Base-by-base conservation (phyloP, 139 green algal genomes). In the Micractinium conductrix region DNA sequence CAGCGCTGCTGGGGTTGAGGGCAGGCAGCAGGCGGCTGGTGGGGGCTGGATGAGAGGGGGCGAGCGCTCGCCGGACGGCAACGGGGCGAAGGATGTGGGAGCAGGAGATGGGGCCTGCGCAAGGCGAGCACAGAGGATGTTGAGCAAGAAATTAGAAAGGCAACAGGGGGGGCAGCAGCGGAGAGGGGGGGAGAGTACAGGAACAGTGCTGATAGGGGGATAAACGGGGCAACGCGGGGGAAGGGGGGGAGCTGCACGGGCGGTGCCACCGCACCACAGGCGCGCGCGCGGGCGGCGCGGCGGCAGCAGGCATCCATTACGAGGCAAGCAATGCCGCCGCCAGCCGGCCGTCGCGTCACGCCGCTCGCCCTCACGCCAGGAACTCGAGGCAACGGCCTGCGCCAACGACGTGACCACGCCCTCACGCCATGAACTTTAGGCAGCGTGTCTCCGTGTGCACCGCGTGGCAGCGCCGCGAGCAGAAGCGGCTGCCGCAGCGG, bases 401-500 rank as follows among this genome's bases (percentile, higher is more conserved):
- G 10, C 12, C 48, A 24, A 16, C 16, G 48, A 16, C 16, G 48
- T 16, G 48, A 58, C 48, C 12, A 58, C 12, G 48, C 12, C 48
- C 33, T 87, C 78, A 89, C 0, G 67, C 79, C 37, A 90, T 91
- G 80, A 97, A 97, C 78, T 97, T 98, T 33, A 97, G 88, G 89
- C 95, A 98, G 16, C 94, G 88, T 1, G 94, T 97, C 63, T 98
- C 94, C 4, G 87, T 87, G 85, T 97, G 95, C 40, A 94, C 83
- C 1, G 76, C 86, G 78, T 91, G 90, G 87, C 95, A 98, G 45
- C 90, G 90, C 2, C 86, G 80, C 43, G 84, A 92, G 89, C 94
- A 97, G 88, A 94, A 97, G 28, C 90, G 79, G 17, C 91, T 89
- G 12, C 94, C 92, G 83, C 95, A 98, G 17, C 95, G 91, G 4